A percentile compares a stretch with the other conserved stretches of the same genome.
phyloP scores from a whole-genome alignment of 257 asterid genomes.

The Verbascum thapsus region DNA sequence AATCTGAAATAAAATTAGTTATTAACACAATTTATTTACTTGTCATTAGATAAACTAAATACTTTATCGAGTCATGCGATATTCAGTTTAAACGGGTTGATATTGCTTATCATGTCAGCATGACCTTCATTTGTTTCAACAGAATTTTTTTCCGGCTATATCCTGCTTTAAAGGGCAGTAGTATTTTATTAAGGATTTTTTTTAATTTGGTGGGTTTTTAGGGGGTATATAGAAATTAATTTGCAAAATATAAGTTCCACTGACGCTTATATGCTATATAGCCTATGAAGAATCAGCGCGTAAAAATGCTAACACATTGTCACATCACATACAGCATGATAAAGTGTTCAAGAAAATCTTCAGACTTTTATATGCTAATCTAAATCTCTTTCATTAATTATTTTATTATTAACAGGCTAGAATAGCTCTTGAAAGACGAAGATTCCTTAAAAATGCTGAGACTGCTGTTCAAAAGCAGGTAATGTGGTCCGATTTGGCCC shows the following conservation, averaged over 20 bases:
- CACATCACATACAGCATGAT: conserved; percentile 13
- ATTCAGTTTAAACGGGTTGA: conserved; percentile 15
- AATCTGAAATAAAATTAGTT: background rate
- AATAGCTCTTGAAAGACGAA: conserved; percentile 96
- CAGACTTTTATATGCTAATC: background rate
- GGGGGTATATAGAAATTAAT: background rate
- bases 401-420: conserved; percentile 68
- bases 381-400: conserved; percentile 13
- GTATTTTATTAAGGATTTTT: background rate
- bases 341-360: background rate
- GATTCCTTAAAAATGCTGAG: conserved; percentile 90
- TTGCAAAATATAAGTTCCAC: background rate
- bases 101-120: conserved; percentile 13
- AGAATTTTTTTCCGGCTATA: background rate
- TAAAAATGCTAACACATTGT: background rate
- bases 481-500: conserved; percentile 97
- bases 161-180: background rate
- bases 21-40: conserved; percentile 14
- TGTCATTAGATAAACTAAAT: background rate
- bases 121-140: background rate
- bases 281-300: background rate
- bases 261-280: conserved; percentile 17
- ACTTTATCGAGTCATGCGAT: conserved; percentile 2
- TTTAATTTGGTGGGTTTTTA: background rate
- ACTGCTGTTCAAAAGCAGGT: conserved; percentile 96